A percentile compares a stretch with the other conserved stretches of the same genome.
Evolutionary conservation across 106 monocot genomes (phyloP).

Genomic region (Platanthera zijinensis): DNA sequence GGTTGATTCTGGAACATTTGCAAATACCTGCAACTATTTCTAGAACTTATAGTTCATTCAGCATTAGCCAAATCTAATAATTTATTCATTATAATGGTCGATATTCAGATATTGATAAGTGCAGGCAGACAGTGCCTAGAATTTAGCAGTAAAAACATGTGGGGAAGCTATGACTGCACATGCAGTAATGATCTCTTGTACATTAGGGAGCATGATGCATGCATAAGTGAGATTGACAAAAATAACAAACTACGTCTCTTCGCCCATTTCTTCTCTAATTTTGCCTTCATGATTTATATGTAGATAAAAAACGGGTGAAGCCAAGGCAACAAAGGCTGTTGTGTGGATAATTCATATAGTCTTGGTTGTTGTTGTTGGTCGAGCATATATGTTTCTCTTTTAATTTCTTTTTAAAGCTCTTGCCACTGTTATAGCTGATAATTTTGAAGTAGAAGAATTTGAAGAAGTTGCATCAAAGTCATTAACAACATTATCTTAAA

Average conservation of each 20-base stretch:
- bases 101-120: conserved; percentile 57
- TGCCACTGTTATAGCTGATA: conserved; percentile 65
- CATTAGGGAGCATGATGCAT: conserved; percentile 72
- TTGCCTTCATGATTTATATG: conserved; percentile 11
- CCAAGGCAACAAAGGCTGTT: conserved; percentile 61
- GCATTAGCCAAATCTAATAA: not conserved
- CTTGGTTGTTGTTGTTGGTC: conserved; percentile 40
- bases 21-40: not conserved
- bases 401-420: not conserved
- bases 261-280: conserved; percentile 4
- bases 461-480: conserved; percentile 61
- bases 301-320: conserved; percentile 64
- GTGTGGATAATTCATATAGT: conserved; percentile 58
- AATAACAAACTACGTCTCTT: not conserved
- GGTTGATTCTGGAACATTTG: not conserved
- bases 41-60: not conserved
- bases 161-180: conserved; percentile 60
- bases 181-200: conserved; percentile 65
- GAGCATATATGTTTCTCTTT: conserved; percentile 37
- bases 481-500: conserved; percentile 66
- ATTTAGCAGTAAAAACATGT: conserved; percentile 66
- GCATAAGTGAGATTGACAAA: conserved; percentile 41
- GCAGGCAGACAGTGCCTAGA: conserved; percentile 72
- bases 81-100: not conserved
- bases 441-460: conserved; percentile 94